Evolutionary conservation across 192 early-diverging fungal genomes (phyloP), one percentile per base, ranked within the genome.

Genomic region (Coemansia sp.): DNA sequence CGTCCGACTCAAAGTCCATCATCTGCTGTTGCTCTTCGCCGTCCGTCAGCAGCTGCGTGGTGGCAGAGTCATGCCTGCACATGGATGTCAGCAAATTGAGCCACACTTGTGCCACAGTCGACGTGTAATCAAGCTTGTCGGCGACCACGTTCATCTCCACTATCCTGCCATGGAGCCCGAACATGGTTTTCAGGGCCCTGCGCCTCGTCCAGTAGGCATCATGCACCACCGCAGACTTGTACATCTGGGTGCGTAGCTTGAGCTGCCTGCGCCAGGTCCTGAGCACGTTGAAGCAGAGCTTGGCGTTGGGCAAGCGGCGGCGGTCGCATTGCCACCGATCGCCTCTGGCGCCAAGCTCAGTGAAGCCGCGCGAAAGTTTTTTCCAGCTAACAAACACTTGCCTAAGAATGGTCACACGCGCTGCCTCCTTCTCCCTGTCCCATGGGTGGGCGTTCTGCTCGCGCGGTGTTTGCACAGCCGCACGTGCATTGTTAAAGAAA

Each of bases 331-430:
- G 55, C 33, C 47, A 54, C n/a, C 27, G 27, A 25, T 65, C 67
- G 4, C 67, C 73, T 15, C 36, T 28, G 2, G 31, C 25, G 6
- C 4, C 41, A 1, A 37, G 52, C 13, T 34, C 41, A 8, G 28
- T 45, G 17, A 29, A 28, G 4, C 19, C 19, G 59, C 52, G 41
- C 2, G 54, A 57, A 6, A 57, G 20, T 4, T 13, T n/a, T 13
- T 40, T 62, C 66, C 66, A 75, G n/a, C 29, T 34, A 9, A 4
- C 14, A 22, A 73, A 33, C 37, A 41, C 50, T 0, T 15, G n/a
- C 7, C 48, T 30, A 30, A 63, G 30, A 9, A 7, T 7, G 0
- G 15, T 37, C 20, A 28, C 22, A 4, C 9, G 41, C 6, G 23
- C 55, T 17, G 30, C 38, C 4, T 25, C 58, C 31, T 48, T 22